Evolutionary conservation across 345 rosid genomes (phyloP), one percentile per base, ranked within the genome.

Genomic region (Aurinia saxatilis): DNA sequence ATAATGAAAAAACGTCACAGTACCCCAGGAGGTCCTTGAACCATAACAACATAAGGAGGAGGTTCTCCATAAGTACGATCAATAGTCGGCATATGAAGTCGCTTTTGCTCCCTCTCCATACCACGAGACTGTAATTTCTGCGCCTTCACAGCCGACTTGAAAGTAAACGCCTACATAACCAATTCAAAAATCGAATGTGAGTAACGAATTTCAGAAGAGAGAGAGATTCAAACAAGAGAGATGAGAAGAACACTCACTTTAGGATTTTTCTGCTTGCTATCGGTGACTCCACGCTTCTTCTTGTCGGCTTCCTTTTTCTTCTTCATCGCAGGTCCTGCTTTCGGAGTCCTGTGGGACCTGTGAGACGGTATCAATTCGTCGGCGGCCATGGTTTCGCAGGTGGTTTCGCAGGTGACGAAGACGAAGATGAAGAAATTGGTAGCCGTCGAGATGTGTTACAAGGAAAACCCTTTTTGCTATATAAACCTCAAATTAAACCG

Each of bases 1-100:
- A 31, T 5, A 53, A 14, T 33, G 60, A 60, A 13, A 16, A 25
- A 25, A n/a, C n/a, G 15, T 10, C 0, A 58, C 57, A 50, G 47
- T 63, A 93, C 97, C 83, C 84, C 67, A 19, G 99, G 90, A 0
- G 99, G 97, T 3, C 97, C 99, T 39, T 93, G 99, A 36, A 93
- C 96, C 4, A 90, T 82, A 40, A 93, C 76, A n/a, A 93, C 96
- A 60, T 54, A 85, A 15, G 99, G 99, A 37, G 97, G 75, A 1
- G 85, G 80, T 65, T 81, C 90, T 7, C 96, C 87, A 16, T 90
- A 90, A 63, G 88, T 75, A 50, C 96, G 88, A 70, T 93, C 96
- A 40, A 84, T 82, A 3, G 68, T 60, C 1, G 97, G 97, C 41
- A 90, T 37, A 71, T 82, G 99, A 75, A 87, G 85, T 69, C 85